These are phyloP conservation scores for Diaporthe ilicicola DNA, from an alignment of 2,329 filamentous ascomycete species.

Conservation along the genomic window DNA sequence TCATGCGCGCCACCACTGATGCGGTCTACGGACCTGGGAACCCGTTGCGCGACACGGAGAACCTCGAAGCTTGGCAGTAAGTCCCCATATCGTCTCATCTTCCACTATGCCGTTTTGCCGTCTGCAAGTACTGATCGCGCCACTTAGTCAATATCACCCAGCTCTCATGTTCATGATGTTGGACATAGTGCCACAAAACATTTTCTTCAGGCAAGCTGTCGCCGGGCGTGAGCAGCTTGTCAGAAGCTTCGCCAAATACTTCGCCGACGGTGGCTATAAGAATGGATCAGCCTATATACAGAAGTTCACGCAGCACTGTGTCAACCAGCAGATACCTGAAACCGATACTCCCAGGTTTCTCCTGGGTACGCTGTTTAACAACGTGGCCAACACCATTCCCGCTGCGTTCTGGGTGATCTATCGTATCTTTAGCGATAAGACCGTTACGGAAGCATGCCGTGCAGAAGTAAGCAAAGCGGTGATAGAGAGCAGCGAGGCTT, in stretches of 20 bases:
- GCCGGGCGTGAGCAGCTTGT: not conserved
- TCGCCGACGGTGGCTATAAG: conserved; percentile 23
- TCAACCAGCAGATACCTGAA: conserved; percentile 7
- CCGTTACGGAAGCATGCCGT: conserved; percentile 41
- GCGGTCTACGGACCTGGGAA: too few relatives aligned
- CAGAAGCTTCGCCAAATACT: conserved; percentile 28
- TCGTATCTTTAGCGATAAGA: conserved; percentile 43
- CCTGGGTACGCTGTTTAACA: too few relatives aligned
- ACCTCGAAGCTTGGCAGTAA: too few relatives aligned
- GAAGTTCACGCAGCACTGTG: conserved; percentile 27
- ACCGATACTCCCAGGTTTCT: not conserved
- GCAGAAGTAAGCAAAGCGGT: conserved; percentile 10
- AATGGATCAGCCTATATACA: conserved; percentile 31
- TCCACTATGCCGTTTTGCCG: too few relatives aligned
- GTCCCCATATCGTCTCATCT: too few relatives aligned
- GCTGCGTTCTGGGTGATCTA: conserved; percentile 34
- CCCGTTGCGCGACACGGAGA: too few relatives aligned
- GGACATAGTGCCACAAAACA: conserved; percentile 33
- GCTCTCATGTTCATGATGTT: conserved; percentile 30
- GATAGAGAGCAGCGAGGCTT: not conserved
- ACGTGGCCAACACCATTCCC: too few relatives aligned
- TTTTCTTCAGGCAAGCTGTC: conserved; percentile 20
- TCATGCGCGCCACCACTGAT: too few relatives aligned
- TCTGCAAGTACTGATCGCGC: too few relatives aligned
- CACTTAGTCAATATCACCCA: too few relatives aligned